A percentile compares a stretch with the other conserved stretches of the same genome.
These are phyloP conservation scores for Capronia epimyces DNA, from an alignment of 2,329 filamentous ascomycete species.

Conservation along the genomic window DNA sequence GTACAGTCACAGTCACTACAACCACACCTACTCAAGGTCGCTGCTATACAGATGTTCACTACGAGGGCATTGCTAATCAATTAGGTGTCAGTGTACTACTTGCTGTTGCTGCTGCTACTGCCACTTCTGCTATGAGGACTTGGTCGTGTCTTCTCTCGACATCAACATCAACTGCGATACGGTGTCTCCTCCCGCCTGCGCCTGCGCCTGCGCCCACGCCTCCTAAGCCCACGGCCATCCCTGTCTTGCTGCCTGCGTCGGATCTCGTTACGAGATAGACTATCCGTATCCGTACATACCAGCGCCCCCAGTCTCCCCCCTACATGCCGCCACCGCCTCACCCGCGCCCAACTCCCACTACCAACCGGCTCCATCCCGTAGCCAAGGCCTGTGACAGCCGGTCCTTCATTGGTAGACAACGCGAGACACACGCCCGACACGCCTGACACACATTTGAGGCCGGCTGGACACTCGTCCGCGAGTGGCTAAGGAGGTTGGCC, in stretches of 20 bases:
- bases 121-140: no score
- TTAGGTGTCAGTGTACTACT: no score
- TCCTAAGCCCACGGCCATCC: no score
- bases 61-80: no score
- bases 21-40: no score
- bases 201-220: no score
- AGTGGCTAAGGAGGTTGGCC: neutral
- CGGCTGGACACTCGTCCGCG: neutral
- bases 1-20: no score
- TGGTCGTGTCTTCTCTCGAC: no score
- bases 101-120: no score
- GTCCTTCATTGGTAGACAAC: conserved; percentile 6
- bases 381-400: neutral
- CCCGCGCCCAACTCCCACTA: neutral
- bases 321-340: neutral
- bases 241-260: neutral
- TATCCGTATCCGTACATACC: no score
- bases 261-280: neutral
- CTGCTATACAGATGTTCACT: no score
- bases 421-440: conserved; percentile 25
- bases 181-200: no score
- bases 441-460: conserved; percentile 21
- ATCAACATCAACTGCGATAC: neutral
- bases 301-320: neutral
- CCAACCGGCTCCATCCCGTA: neutral